phyloP scores from a whole-genome alignment of 2,329 filamentous ascomycete genomes.

The Lecanicillium sp. region DNA sequence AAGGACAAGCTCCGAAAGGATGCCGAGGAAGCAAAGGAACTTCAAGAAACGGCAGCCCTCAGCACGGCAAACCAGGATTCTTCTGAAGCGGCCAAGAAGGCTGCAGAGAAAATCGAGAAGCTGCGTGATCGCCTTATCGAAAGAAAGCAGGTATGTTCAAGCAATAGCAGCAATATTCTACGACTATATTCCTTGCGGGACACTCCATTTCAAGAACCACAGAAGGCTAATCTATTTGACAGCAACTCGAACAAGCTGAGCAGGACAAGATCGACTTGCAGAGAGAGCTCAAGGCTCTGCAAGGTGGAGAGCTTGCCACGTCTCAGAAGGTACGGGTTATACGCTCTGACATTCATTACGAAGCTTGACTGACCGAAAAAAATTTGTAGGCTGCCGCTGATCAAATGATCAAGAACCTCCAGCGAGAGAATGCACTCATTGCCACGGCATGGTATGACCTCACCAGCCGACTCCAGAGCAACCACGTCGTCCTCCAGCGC shows the following conservation, averaged over 20 bases:
- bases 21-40: constrained; percentile 40
- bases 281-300: constrained; percentile 46
- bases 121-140: constrained; percentile 48
- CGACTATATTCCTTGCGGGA: neutral
- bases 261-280: constrained; percentile 51
- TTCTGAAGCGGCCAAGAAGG: constrained; percentile 35
- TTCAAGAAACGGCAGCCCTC: constrained; percentile 31
- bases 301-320: constrained; percentile 42
- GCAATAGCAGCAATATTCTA: too few species aligned
- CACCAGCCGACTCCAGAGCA: constrained; percentile 71
- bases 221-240: constrained; percentile 8
- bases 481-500: constrained; percentile 71
- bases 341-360: constrained; percentile 5
- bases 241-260: constrained; percentile 56
- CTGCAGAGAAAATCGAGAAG: constrained; percentile 51
- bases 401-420: constrained; percentile 59
- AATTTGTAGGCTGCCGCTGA: constrained; percentile 50
- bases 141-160: constrained; percentile 53
- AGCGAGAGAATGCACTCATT: constrained; percentile 73
- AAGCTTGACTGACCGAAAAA: neutral
- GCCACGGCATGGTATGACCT: constrained; percentile 84
- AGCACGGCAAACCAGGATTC: constrained; percentile 29
- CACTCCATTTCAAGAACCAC: neutral
- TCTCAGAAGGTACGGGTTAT: constrained; percentile 46
- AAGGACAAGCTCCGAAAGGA: constrained; percentile 56